These are phyloP conservation scores for Peronospora belbahrii DNA, from an alignment of 352 stramenopile genomes.

Conservation along the genomic window DNA sequence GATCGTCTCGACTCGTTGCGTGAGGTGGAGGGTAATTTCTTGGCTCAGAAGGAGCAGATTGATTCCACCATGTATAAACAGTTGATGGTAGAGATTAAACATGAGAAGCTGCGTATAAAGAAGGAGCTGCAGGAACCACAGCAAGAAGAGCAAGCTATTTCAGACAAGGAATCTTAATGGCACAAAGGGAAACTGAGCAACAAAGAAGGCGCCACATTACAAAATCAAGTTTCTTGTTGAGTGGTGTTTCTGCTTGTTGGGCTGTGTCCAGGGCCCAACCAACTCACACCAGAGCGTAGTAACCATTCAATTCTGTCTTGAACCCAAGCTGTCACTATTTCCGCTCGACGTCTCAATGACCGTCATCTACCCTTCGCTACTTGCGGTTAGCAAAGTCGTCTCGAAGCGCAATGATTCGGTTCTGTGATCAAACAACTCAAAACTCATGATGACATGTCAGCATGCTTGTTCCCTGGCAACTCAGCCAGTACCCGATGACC, in stretches of 20 bases:
- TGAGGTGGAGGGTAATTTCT: conserved; percentile 55
- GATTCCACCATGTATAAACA: conserved; percentile 55
- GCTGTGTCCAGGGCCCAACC: too few relatives aligned
- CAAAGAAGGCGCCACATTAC: neutral
- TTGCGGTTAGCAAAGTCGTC: too few relatives aligned
- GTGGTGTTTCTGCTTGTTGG: neutral
- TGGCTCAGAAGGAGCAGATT: conserved; percentile 45
- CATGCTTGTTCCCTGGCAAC: too few relatives aligned
- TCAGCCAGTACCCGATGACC: too few relatives aligned
- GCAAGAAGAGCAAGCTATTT: conserved; percentile 7
- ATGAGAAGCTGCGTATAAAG: conserved; percentile 61
- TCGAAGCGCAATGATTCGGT: too few relatives aligned
- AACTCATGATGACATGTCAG: too few relatives aligned
- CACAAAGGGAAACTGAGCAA: neutral
- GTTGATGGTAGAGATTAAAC: conserved; percentile 57
- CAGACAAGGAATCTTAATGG: neutral
- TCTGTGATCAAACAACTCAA: too few relatives aligned
- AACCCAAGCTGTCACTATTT: neutral
- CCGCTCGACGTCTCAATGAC: too few relatives aligned
- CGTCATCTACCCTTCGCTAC: too few relatives aligned
- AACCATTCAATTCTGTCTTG: neutral
- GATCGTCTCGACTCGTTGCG: conserved; percentile 55
- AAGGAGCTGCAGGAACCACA: conserved; percentile 39
- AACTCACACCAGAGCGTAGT: too few relatives aligned
- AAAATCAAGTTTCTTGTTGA: neutral